These are phyloP conservation scores for Pyricularia pennisetigena DNA, from an alignment of 2,329 filamentous ascomycete genomes.

Conservation along the genomic window DNA sequence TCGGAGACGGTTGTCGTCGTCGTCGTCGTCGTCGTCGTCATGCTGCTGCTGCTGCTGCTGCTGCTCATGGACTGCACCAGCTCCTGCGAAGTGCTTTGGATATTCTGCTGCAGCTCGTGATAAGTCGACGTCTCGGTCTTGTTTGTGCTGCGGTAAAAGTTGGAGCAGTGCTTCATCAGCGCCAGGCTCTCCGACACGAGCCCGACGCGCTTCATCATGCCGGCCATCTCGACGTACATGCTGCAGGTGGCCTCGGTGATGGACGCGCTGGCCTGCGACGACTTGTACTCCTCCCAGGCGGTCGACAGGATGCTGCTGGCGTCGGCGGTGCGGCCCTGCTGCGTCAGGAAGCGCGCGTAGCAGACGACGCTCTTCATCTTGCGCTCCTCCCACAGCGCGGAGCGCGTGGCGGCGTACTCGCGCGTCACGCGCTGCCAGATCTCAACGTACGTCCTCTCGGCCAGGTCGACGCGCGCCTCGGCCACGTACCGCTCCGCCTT, in stretches of 20 bases:
- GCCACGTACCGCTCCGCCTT: background rate
- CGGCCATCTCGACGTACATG: background rate
- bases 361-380: background rate
- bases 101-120: background rate
- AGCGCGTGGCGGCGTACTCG: background rate
- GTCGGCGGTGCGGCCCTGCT: background rate
- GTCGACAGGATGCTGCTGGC: background rate
- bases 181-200: background rate
- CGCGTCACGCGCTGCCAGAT: background rate
- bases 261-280: background rate
- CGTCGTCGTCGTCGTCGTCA: too few species aligned
- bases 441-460: background rate
- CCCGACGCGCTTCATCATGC: background rate
- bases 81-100: background rate
- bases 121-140: background rate
- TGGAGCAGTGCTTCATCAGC: background rate
- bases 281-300: background rate
- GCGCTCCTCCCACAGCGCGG: background rate
- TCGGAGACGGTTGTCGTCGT: background rate
- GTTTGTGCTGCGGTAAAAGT: background rate
- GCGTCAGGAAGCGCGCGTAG: background rate
- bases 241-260: background rate
- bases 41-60: background rate
- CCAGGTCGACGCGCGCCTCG: background rate
- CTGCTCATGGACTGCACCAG: background rate